Evolutionary conservation across 169 alveolate genomes (phyloP).

Genomic region (Eimeria tenella): DNA sequence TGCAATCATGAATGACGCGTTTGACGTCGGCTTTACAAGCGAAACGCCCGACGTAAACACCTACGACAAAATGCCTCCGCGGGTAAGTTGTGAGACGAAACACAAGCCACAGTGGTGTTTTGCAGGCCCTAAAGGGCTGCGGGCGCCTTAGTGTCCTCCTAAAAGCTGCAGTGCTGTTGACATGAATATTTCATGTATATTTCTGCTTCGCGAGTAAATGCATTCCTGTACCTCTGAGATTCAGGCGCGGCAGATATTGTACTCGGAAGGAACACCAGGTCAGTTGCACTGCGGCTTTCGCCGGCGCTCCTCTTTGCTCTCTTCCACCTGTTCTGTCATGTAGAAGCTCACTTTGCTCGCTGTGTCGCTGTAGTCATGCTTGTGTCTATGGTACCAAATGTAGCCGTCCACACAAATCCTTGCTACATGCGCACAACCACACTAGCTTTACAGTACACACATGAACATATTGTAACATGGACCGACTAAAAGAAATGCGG

Average conservation of each 20-base stretch:
- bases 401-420: background rate
- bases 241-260: constrained; percentile 77
- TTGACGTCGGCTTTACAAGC: background rate
- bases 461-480: background rate
- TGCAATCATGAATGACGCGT: background rate
- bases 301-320: background rate
- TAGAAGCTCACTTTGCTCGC: background rate
- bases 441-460: background rate
- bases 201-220: background rate
- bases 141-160: background rate
- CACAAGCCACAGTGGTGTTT: too few relatives aligned
- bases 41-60: background rate
- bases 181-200: background rate
- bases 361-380: background rate
- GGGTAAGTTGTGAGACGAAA: background rate
- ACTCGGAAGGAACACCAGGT: constrained; percentile 77
- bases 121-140: background rate
- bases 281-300: background rate
- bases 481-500: too few relatives aligned
- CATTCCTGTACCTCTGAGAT: background rate
- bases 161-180: background rate
- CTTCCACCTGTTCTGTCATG: background rate
- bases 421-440: background rate
- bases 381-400: too few relatives aligned
- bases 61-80: constrained; percentile 50